Base-by-base conservation (phyloP, 352 stramenopile genomes). In the Phytophthora hibernalis region DNA sequence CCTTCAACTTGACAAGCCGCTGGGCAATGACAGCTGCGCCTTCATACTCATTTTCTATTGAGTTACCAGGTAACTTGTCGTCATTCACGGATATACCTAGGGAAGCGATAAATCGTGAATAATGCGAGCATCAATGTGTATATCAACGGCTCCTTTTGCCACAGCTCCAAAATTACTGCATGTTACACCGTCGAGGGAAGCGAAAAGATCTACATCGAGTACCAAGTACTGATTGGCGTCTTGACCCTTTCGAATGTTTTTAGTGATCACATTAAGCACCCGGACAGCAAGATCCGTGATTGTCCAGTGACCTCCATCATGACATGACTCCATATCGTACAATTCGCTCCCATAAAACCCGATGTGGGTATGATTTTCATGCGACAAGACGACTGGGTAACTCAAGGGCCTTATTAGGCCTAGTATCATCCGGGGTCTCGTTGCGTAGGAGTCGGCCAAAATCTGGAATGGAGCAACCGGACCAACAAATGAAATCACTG, bases 141-240 rank as follows among this genome's bases (percentile, higher is more conserved):
- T 43, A 1, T 24, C 15, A 1, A 35, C 8, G 3, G 11, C 31
- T 37, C 31, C 31, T 28, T 28, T 5, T 2, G 24, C 24, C 8
- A 37, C 31, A 1, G 6, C 11, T 55, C 48, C 62, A 16, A 70
- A 70, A 0, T 48, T 40, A n/a, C 47, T 70, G 21, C 62, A 61
- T 13, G 26, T 55, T 5, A 70, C 9, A 5, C 49, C 55, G 21
- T 61, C 49, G 3, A 65, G 40, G 2, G 1, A 0, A 2, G 1
- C 1, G 1, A 62, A 10, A 9, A 71, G 20, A 37, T 65, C 63
- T 5, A 71, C 35, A 30, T 62, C 63, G 4, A 66, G 26, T 9
- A 66, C 40, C 13, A 66, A 37, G 54, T 71, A 71, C 0, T 56
- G 49, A 42, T 65, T 21, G 0, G 38, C 38, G 21, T 70, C 62